A percentile compares a stretch with the other conserved stretches of the same genome.
Conservation (phyloP, 2,329 filamentous ascomycete genomes). For the Bipolaris bicolor region DNA sequence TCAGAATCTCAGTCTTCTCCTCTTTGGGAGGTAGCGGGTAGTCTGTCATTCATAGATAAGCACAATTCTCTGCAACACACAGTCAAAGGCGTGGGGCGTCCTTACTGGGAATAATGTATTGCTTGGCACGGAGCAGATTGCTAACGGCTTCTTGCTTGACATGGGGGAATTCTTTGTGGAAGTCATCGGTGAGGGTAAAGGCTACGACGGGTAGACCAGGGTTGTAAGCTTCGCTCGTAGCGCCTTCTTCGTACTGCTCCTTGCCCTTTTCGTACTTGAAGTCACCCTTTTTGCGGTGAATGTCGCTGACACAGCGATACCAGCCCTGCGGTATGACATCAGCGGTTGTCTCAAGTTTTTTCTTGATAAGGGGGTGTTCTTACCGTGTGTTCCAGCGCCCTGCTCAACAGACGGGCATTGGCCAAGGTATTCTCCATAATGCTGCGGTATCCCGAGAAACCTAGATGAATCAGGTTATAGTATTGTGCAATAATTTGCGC, state of each 20-base stretch:
- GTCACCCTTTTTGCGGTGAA: conserved; percentile 64
- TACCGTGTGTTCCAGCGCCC: conserved; percentile 65
- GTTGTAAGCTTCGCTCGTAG: conserved; percentile 65
- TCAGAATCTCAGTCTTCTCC: conserved; percentile 67
- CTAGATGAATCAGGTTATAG: conserved; percentile 75
- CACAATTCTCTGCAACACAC: background rate
- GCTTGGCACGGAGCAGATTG: conserved; percentile 67
- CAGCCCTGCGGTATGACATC: conserved; percentile 52
- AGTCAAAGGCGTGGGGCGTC: conserved; percentile 4
- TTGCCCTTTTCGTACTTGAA: conserved; percentile 52
- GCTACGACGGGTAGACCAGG: conserved; percentile 72
- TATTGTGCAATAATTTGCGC: conserved; percentile 74
- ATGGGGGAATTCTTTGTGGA: conserved; percentile 63
- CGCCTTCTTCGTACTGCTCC: conserved; percentile 52
- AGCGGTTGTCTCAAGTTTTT: background rate
- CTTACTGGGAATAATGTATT: conserved; percentile 72
- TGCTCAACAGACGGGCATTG: conserved; percentile 69
- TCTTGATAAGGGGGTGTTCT: background rate
- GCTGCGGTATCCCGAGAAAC: conserved; percentile 67
- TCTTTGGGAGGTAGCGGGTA: conserved; percentile 69
- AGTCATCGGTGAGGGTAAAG: conserved; percentile 67
- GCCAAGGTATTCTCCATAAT: conserved; percentile 69
- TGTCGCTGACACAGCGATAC: conserved; percentile 66
- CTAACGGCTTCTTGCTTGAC: conserved; percentile 69
- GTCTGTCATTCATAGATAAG: conserved; percentile 50